Evolutionary conservation across 1,284 basidiomycete species (phyloP), one percentile per base, ranked within the genome.

Genomic region (Microbotryum intermedium): DNA sequence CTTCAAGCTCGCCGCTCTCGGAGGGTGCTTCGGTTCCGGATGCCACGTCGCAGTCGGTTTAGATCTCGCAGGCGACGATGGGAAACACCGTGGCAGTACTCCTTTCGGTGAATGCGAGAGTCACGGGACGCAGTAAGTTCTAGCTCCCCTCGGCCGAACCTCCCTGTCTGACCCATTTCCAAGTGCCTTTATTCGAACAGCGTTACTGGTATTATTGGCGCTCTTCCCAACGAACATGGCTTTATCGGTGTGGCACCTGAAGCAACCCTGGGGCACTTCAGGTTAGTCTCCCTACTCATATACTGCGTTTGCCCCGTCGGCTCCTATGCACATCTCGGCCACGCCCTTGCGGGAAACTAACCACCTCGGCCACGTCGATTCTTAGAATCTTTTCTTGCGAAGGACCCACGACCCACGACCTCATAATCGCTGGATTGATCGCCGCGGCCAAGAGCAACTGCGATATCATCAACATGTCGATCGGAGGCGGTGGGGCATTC

Each of bases 11-110:
- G 82, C 83, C 9, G 74, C 76, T 18, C 81, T 88, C 56, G 85
- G 82, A 43, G 82, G 80, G 13, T 83, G 78, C 39, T 80, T 85
- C 64, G 84, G 84, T 8, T 73, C 79, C 2, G 82, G 81, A 21
- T 78, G 80, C 72, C 85, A 85, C 71, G 76, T 84, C 59, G 76
- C 79, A 51, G 80, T 81, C 29, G 83, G 82, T 1, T 80, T 76
- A 62, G 83, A 81, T 65, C 77, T 82, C 30, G 80, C 81, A 34
- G 66, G 63, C 20, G 68, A 72, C 43, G 25, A 39, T 39, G 34
- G 34, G 34, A 4, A 18, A 39, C 10, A 16, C 18, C 34, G 13
- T 16, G 34, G 6, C 34, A 6, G 2, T 16, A 6, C 11, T 39
- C 34, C 34, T 34, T 34, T 34, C 34, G 34, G 11, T 39, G 13